Base-by-base conservation (phyloP, 805 yeast genomes). In the Myxozyma nipponensis region DNA sequence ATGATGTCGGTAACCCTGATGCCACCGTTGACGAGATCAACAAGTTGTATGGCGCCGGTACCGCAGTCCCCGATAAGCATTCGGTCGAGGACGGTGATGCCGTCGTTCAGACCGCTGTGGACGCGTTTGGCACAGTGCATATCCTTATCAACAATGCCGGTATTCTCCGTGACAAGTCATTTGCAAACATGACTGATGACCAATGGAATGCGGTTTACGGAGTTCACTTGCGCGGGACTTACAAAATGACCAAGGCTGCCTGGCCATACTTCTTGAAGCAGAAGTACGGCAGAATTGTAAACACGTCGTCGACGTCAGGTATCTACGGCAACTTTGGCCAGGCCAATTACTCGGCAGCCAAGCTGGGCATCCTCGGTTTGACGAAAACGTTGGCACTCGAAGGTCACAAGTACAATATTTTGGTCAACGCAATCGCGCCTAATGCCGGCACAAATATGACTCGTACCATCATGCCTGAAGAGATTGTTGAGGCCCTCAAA, bases 391-490 rank as follows among this genome's bases (percentile, higher is more conserved):
- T 88, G 57, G 96, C 98, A 25, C 76, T 86, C 58, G 98, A 91
- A 73, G 98, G 98, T 63, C 81, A 81, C 53, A 87, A 79, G 68
- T 66, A 74, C 63, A 81, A 83, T 65, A 88, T 91, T 60, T 74
- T 76, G 63, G 90, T 82, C 50, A 86, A 90, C 66, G 79, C 81
- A 34, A 82, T 89, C 67, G 98, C 98, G 24, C 98, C 98, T 47
- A 96, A 91, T 67, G 98, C 98, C 25, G 97, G 91, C 65, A 91
- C 98, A 39, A 90, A 95, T 50, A 91, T 91, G 98, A 91, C 98
- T 25, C 78, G 80, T 63, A 85, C 95, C 4, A 82, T 91, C 42
- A 86, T 91, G 72, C 78, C 81, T 42, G 83, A 82, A 42, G 81
- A 80, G 54, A 95, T 91, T 69, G 78, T 83, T 61, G 86, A 87